A percentile compares a stretch with the other conserved stretches of the same genome.
These are phyloP conservation scores for Saraca asoca DNA, from an alignment of 331 rosid genomes.

Conservation along the genomic window DNA sequence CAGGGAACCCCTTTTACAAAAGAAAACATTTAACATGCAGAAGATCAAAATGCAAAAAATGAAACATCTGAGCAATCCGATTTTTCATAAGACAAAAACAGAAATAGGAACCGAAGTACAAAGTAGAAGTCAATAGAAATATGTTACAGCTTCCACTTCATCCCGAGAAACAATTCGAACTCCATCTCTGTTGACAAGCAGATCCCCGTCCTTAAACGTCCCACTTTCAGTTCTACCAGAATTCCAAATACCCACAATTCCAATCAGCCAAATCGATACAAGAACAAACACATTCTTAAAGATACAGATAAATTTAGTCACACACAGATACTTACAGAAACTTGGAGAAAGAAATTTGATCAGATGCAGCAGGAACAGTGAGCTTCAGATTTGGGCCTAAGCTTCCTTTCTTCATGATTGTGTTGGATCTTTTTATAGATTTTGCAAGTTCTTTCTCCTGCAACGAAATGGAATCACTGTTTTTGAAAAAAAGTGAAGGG, in stretches of 20 bases:
- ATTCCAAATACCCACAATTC: conserved; percentile 25
- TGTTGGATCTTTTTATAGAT: conserved; percentile 1
- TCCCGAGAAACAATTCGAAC: conserved; percentile 75
- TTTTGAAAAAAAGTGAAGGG: conserved; percentile 4
- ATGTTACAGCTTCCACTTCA: conserved; percentile 75
- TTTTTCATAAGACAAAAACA: background rate
- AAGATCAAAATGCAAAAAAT: conserved; percentile 33
- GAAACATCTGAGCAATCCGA: conserved; percentile 15
- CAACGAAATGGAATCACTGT: conserved; percentile 11
- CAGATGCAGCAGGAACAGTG: conserved; percentile 76
- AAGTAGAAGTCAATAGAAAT: background rate
- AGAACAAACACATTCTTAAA: conserved; percentile 33
- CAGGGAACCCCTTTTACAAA: background rate
- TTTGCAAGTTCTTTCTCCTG: conserved; percentile 11
- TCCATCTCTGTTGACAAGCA: conserved; percentile 87
- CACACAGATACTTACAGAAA: conserved; percentile 62
- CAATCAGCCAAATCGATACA: conserved; percentile 26
- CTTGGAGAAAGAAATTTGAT: conserved; percentile 62
- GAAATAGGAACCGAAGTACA: conserved; percentile 3
- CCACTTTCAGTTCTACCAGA: conserved; percentile 82
- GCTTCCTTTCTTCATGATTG: conserved; percentile 64
- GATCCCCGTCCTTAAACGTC: conserved; percentile 90
- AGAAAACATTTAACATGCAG: conserved; percentile 40
- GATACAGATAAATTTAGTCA: background rate
- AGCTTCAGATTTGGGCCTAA: conserved; percentile 65